These are phyloP conservation scores for Hypomontagnella submonticulosa DNA, from an alignment of 495 filamentous ascomycete genomes.

Conservation along the genomic window DNA sequence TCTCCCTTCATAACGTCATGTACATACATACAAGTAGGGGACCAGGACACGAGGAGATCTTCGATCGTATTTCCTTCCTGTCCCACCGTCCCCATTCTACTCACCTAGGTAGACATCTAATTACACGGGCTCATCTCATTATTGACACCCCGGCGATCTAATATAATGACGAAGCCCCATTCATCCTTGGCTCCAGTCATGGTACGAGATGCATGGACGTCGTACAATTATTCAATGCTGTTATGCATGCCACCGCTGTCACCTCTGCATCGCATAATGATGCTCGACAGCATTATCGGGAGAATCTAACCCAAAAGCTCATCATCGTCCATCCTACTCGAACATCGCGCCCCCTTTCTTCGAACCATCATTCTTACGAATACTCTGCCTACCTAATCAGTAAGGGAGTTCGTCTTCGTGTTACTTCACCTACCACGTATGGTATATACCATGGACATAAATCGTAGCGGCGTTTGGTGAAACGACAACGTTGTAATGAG, in stretches of 20 bases:
- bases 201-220: constrained; percentile 12
- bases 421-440: background rate
- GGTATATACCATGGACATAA: background rate
- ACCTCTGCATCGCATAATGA: background rate
- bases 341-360: background rate
- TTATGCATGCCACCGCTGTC: constrained; percentile 25
- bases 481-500: constrained; percentile 12
- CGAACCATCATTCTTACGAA: background rate
- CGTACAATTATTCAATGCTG: constrained; percentile 35
- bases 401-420: no score
- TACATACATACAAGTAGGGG: constrained; percentile 15
- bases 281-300: constrained; percentile 7
- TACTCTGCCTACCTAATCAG: no score
- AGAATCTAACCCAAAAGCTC: background rate
- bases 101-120: no score
- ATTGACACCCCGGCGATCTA: constrained; percentile 31
- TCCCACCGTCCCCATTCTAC: background rate
- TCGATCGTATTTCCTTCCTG: constrained; percentile 40
- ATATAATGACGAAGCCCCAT: constrained; percentile 32
- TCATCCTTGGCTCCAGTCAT: constrained; percentile 9
- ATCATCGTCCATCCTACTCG: background rate
- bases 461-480: background rate
- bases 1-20: constrained; percentile 4
- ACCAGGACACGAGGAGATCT: constrained; percentile 38
- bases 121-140: constrained; percentile 34